A percentile compares a stretch with the other conserved stretches of the same genome.
These are phyloP conservation scores for Suillus spraguei DNA, from an alignment of 768 basidiomycete genomes.

Conservation along the genomic window DNA sequence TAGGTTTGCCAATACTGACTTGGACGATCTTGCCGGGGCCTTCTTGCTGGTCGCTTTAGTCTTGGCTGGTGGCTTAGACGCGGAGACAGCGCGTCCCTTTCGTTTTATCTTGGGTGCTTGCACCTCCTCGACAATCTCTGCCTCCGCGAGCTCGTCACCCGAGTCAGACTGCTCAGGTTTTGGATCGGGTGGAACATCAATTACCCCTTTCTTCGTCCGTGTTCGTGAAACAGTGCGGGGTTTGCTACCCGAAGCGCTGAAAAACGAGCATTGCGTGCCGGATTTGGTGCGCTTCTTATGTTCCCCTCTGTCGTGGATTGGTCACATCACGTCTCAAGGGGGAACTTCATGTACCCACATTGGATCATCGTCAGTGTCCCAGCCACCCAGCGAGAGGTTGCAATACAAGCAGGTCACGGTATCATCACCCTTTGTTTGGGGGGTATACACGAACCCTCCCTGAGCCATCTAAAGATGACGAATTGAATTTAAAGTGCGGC, in stretches of 20 bases:
- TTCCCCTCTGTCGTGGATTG: conserved; percentile 54
- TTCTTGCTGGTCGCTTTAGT: background rate
- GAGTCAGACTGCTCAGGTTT: conserved; percentile 13
- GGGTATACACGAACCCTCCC: conserved; percentile 86
- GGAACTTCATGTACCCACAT: conserved; percentile 54
- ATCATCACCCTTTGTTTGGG: conserved; percentile 70
- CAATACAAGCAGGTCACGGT: conserved; percentile 88
- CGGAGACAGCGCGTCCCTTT: conserved; percentile 4
- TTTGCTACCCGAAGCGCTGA: conserved; percentile 34
- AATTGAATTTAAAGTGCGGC: conserved; percentile 3
- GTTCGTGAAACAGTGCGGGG: conserved; percentile 14
- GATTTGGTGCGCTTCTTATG: conserved; percentile 69
- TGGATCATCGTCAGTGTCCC: conserved; percentile 89
- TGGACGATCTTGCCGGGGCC: background rate
- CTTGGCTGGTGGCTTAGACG: background rate
- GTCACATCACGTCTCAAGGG: conserved; percentile 7
- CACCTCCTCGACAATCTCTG: conserved; percentile 18
- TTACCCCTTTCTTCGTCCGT: conserved; percentile 13
- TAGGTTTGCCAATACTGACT: background rate
- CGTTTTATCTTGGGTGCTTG: conserved; percentile 14
- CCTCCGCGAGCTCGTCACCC: conserved; percentile 26
- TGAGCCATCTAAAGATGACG: conserved; percentile 68
- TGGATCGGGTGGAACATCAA: background rate
- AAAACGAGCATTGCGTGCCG: conserved; percentile 44
- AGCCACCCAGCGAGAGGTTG: conserved; percentile 74